These are phyloP conservation scores for Lipomyces sp. DNA, from an alignment of 805 yeast species.

Conservation along the genomic window DNA sequence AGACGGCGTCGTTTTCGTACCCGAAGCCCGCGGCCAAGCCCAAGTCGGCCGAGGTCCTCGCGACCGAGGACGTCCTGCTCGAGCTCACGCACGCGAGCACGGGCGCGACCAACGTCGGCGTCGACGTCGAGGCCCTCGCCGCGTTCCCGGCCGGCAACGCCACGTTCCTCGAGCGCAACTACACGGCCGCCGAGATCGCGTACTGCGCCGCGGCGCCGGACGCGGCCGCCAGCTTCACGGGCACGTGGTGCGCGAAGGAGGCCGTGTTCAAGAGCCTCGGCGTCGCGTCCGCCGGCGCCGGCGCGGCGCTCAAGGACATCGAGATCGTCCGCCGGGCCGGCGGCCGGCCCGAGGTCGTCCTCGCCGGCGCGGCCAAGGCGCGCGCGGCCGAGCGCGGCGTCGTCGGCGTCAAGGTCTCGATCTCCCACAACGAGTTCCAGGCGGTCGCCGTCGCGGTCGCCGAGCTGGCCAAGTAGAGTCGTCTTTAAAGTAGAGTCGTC, in stretches of 20 bases:
- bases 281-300: constrained; percentile 87
- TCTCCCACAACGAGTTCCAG: constrained; percentile 95
- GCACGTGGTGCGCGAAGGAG: constrained; percentile 99
- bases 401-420: constrained; percentile 73
- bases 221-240: constrained; percentile 89
- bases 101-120: constrained; percentile 79
- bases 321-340: constrained; percentile 68
- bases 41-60: constrained; percentile 41
- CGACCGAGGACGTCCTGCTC: constrained; percentile 63
- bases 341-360: constrained; percentile 78
- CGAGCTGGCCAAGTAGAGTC: neutral
- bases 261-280: constrained; percentile 96
- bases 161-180: constrained; percentile 88
- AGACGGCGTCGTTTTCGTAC: constrained; percentile 29
- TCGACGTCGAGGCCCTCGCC: constrained; percentile 87
- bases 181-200: constrained; percentile 72
- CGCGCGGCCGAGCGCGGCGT: constrained; percentile 74
- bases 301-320: constrained; percentile 88
- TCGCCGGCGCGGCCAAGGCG: constrained; percentile 70
- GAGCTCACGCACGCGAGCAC: constrained; percentile 49
- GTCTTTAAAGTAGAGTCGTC: neutral
- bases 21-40: constrained; percentile 33
- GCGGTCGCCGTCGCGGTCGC: constrained; percentile 93
- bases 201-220: constrained; percentile 74
- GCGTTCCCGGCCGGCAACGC: constrained; percentile 82